Evolutionary conservation across 2,329 filamentous ascomycete species (phyloP), one percentile per base, ranked within the genome.

Genomic region (Clathrospora elynae): DNA sequence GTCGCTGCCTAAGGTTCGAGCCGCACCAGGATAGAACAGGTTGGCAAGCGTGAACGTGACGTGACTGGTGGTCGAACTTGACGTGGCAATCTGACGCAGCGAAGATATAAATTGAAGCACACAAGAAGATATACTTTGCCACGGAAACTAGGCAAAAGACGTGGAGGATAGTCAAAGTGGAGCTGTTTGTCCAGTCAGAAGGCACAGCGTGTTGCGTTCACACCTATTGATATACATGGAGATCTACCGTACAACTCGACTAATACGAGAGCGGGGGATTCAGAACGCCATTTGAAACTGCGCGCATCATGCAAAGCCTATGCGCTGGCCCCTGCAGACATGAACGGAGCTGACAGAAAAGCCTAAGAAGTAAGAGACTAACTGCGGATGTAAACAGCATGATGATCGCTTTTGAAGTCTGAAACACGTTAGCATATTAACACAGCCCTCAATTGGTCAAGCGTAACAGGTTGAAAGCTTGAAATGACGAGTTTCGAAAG

Each of bases 391-490:
- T 35, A 18, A 35, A 17, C n/a, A 26, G 26, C 25, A 37, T 34
- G 13, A 25, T 35, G 14, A 17, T 23, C 31, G 24, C 25, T 18
- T 28, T 20, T 9, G 13, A 20, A 20, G 22, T 31, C 32, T 56
- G 47, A 56, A 53, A 53, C 53, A 29, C 40, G 29, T 35, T 34
- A 18, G 22, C 22, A 38, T 12, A 18, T 40, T 40, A 32, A 33
- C 18, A 26, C 31, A 18, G 26, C 11, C 24, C 25, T 14, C 14
- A 46, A 35, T 34, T 42, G 43, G 19, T 33, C 18, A 50, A 23
- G 37, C 40, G 25, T 29, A 42, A 43, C 38, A 34, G 32, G 19
- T 28, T 44, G 29, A 24, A 44, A 44, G 28, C 42, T 44, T 37
- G 33, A 49, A 19, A 29, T 39, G 44, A 45, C 31, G 6, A 17